A percentile compares a stretch with the other conserved stretches of the same genome.
Conservation (phyloP, 169 alveolate species). For the Toxoplasma gondii region DNA sequence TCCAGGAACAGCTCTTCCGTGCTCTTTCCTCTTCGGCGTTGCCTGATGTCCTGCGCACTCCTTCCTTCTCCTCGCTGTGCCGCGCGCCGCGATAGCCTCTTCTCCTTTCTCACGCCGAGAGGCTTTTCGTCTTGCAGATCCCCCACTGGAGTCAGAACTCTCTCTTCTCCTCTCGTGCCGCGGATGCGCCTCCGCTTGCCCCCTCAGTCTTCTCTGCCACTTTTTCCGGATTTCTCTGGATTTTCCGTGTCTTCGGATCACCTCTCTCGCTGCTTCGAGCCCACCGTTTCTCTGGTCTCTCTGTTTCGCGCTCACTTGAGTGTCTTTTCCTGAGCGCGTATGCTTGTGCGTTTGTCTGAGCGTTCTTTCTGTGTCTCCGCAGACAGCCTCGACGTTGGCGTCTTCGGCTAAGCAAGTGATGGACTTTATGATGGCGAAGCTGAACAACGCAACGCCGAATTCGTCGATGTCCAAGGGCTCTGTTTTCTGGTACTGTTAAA, state of each 20-base stretch:
- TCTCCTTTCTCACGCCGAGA: no score
- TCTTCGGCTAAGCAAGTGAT: constrained; percentile 23
- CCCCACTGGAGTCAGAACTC: no score
- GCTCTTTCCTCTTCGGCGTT: no score
- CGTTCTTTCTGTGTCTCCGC: background rate
- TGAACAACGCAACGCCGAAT: background rate
- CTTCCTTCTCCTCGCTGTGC: no score
- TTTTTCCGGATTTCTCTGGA: background rate
- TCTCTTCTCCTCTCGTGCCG: no score
- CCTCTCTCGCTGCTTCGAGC: background rate
- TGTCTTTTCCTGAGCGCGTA: background rate
- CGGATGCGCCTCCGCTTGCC: background rate
- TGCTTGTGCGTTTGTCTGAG: background rate
- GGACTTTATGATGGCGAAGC: constrained; percentile 3
- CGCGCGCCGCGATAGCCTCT: no score
- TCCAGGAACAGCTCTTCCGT: background rate
- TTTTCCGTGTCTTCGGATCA: no score
- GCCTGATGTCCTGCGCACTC: no score
- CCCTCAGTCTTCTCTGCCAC: background rate
- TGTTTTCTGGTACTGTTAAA: background rate
- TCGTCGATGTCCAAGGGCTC: background rate
- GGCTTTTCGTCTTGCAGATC: no score
- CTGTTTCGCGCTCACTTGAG: background rate
- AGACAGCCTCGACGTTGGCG: background rate
- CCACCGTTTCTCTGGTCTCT: background rate